Base-by-base conservation (phyloP, 2,329 filamentous ascomycete genomes). In the Fusarium subtropicale region DNA sequence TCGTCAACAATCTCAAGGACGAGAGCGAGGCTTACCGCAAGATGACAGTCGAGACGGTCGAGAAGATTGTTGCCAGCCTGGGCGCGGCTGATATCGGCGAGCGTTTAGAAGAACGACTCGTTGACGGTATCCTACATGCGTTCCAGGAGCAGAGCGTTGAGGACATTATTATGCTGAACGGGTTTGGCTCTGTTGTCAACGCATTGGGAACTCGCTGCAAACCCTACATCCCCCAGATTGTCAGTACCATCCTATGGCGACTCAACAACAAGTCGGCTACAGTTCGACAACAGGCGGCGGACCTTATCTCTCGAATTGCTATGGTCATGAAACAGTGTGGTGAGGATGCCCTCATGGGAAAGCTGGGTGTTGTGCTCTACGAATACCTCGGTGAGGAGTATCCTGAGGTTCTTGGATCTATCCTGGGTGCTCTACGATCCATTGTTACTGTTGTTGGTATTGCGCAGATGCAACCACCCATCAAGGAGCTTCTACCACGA, bases 291-390 rank as follows among this genome's bases (percentile, higher is more conserved):
- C 96, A 99, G 81, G 94, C 96, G 3, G 96, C 96, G 7, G 96
- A 99, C 79, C 87, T 99, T 46, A 97, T 99, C 72, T 97, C 94
- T 11, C 92, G 96, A 24, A 97, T 99, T 75, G 96, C 96, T 7
- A 95, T 97, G 86, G 95, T 98, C 52, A 98, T 99, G 94, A 97
- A 97, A 82, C 94, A 98, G 81, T 99, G 96, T 77, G 94, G 94
- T 52, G 95, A 99, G 79, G 96, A 99, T 79, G 92, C 92, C 2
- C 86, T 98, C 54, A 96, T 99, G 90, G 94, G 94, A 74, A 97
- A 97, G 81, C 89, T 99, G 36, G 93, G 95, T 73, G 87, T 97
- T 58, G 94, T 97, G 13, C 87, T 99, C 24, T 99, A 99, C 84
- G 96, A 99, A 81, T 98, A 98, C 77, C 88, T 99, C 1, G 96